A percentile compares a stretch with the other conserved stretches of the same genome.
phyloP scores from a whole-genome alignment of 352 stramenopile genomes.

The Globisporangium splendens region DNA sequence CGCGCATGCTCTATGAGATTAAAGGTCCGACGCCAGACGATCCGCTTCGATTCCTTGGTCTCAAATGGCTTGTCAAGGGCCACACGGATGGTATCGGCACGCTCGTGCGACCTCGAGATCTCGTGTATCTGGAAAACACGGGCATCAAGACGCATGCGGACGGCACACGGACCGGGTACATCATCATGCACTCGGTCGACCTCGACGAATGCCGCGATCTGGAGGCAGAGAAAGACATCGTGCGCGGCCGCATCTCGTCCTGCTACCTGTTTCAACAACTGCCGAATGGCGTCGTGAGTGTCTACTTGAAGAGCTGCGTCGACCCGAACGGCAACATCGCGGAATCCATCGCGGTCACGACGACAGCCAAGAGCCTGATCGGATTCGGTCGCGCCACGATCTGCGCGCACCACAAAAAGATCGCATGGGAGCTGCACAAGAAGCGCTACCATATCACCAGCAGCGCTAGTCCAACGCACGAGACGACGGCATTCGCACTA shows the following conservation, averaged over 20 bases:
- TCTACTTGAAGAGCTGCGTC: slow-evolving; percentile 43
- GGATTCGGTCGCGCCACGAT: too few relatives aligned
- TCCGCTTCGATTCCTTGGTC: slow-evolving; percentile 37
- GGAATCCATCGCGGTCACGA: slow-evolving; percentile 32
- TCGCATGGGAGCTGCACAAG: too few relatives aligned
- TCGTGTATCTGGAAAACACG: slow-evolving; percentile 51
- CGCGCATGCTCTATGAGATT: slow-evolving; percentile 30
- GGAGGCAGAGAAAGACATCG: slow-evolving; percentile 9
- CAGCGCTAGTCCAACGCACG: too few relatives aligned
- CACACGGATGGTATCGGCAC: slow-evolving; percentile 18
- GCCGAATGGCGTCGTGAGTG: slow-evolving; percentile 27
- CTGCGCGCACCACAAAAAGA: too few relatives aligned
- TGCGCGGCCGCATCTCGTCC: slow-evolving; percentile 36
- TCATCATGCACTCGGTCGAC: slow-evolving; percentile 60
- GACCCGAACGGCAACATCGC: slow-evolving; percentile 37
- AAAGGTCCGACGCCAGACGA: slow-evolving; percentile 23
- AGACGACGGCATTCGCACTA: too few relatives aligned
- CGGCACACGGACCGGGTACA: slow-evolving; percentile 52
- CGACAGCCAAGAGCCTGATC: too few relatives aligned
- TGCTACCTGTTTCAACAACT: slow-evolving; percentile 34
- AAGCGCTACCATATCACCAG: too few relatives aligned
- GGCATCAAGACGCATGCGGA: slow-evolving; percentile 29
- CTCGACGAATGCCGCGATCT: slow-evolving; percentile 25
- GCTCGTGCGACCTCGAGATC: slow-evolving; percentile 21
- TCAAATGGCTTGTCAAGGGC: slow-evolving; percentile 56